Percentiles rank a stretch among this genome's conserved stretches.
These are phyloP conservation scores for Tetrapyrgos nigripes DNA, from an alignment of 1,284 basidiomycete genomes.

Conservation along the genomic window DNA sequence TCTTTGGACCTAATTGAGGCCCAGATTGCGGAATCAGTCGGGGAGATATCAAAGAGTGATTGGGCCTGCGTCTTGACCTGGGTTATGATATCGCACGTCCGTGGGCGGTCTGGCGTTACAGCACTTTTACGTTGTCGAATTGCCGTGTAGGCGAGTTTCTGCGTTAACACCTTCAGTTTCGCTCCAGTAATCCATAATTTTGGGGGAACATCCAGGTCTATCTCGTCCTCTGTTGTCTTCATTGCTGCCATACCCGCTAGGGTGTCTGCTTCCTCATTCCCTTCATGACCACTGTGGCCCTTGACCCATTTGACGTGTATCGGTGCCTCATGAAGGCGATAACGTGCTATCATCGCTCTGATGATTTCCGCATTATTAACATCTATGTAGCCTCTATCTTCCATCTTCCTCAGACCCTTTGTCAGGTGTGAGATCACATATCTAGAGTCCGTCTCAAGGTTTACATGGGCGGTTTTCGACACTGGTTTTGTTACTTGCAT, in stretches of 20 bases:
- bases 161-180: constrained; percentile 18
- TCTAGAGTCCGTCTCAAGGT: constrained; percentile 24
- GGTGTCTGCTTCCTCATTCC: constrained; percentile 21
- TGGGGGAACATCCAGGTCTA: not conserved
- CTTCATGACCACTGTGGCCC: constrained; percentile 17
- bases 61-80: no score
- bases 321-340: not conserved
- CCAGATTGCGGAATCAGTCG: no score
- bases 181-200: constrained; percentile 8
- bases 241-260: constrained; percentile 3
- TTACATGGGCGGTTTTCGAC: not conserved
- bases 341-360: not conserved
- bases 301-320: constrained; percentile 25
- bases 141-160: constrained; percentile 16
- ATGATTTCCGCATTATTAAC: not conserved
- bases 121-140: no score
- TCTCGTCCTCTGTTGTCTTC: not conserved
- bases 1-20: no score
- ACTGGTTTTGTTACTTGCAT: constrained; percentile 14
- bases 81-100: no score
- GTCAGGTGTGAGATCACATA: constrained; percentile 24
- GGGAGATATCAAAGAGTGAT: no score
- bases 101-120: no score
- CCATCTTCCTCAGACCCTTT: constrained; percentile 1
- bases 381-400: not conserved